phyloP scores from a whole-genome alignment of 805 yeast genomes.

The Vanderwaltozyma verrucispora region DNA sequence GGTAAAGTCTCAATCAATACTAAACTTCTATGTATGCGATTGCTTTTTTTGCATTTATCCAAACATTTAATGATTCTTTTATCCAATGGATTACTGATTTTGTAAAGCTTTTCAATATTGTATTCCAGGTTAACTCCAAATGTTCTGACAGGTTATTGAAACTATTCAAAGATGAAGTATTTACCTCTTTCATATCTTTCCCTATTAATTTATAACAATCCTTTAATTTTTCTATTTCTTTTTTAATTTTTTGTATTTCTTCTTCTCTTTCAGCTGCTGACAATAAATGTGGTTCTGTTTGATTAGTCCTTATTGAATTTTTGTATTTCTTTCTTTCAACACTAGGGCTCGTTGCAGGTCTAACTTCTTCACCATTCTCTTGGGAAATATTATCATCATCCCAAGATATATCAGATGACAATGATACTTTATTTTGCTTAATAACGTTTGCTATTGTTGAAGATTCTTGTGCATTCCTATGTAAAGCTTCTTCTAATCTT shows the following conservation, averaged over 20 bases:
- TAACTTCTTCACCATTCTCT: conserved; percentile 3
- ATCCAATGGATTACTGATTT: conserved; percentile 29
- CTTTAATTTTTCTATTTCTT: conserved; percentile 30
- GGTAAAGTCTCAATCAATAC: not conserved
- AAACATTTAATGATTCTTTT: conserved; percentile 29
- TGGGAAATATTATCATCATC: conserved; percentile 3
- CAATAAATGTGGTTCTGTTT: conserved; percentile 23
- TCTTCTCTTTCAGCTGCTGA: conserved; percentile 30
- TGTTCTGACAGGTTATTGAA: conserved; percentile 19
- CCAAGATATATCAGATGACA: conserved; percentile 1
- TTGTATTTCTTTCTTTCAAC: conserved; percentile 4
- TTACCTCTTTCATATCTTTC: conserved; percentile 31
- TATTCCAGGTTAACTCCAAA: conserved; percentile 23
- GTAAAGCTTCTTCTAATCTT: conserved; percentile 26
- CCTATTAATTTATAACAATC: conserved; percentile 31
- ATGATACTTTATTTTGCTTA: not conserved
- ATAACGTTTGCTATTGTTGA: not conserved
- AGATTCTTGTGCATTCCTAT: conserved; percentile 24
- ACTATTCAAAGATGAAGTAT: conserved; percentile 25
- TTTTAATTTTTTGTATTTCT: conserved; percentile 28
- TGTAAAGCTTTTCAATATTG: conserved; percentile 25
- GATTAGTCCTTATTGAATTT: conserved; percentile 8
- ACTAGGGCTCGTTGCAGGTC: not conserved
- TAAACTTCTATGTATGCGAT: not conserved
- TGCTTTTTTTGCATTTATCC: conserved; percentile 21